Base-by-base conservation (phyloP, 139 green algal genomes). In the Limnomonas spitsbergensis region DNA sequence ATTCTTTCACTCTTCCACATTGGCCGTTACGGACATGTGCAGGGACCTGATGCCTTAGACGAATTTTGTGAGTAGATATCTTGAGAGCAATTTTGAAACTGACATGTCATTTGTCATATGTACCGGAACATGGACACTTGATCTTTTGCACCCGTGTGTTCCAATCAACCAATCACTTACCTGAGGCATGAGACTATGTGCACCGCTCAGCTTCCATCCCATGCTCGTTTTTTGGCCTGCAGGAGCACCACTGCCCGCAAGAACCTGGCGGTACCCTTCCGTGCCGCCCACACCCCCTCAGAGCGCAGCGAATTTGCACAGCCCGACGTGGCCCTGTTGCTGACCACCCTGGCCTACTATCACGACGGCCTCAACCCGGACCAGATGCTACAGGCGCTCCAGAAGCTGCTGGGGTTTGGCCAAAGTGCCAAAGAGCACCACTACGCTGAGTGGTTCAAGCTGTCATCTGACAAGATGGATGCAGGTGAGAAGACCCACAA, bases 291-390 rank as follows among this genome's bases (percentile, higher is more conserved):
- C 76, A 78, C 40, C 0, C 88, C 86, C 20, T 81, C 83, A 20
- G 82, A 87, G 69, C 80, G 86, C 56, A 82, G 69, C 32, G 86
- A 89, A 81, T 91, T 79, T 56, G 77, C 83, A 0, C 88, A 91
- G 54, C 88, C 86, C 40, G 88, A 91, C 67, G 78, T 87, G 9
- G 85, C 85, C 2, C 54, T 91, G 35, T 26, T 82, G 54, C 80
- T 89, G 4, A 91, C 81, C 2, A 52, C 70, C 0, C 42, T 91
- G 40, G 66, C 70, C 29, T 92, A 92, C 75, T 90, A 86, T 70
- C 26, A 73, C 35, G 79, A 87, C 53, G 88, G 88, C 2, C 81
- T 91, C 39, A 77, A 39, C 2, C 35, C 40, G 37, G 1, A 75
- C 27, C 32, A 82, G 70, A 34, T 85, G 3, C 3, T 40, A 26